A percentile compares a stretch with the other conserved stretches of the same genome.
These are phyloP conservation scores for Lolium perenne DNA, from an alignment of 176 grass and related monocot species.

Conservation along the genomic window DNA sequence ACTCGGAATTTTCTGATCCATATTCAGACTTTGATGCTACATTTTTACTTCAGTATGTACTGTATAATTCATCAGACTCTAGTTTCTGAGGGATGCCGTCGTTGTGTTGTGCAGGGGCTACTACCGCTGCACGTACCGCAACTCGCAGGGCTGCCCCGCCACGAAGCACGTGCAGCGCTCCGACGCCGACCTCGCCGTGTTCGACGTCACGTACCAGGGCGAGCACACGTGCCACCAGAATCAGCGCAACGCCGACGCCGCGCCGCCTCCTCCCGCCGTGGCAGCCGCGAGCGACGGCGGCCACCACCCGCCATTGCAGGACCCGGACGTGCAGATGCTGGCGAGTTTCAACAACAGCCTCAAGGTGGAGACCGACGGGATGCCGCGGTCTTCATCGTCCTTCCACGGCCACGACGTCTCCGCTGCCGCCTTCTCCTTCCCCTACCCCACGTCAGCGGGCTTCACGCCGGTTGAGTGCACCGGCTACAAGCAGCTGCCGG, in stretches of 20 bases:
- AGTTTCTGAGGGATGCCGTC: background rate
- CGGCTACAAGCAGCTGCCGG: background rate
- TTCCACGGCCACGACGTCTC: background rate
- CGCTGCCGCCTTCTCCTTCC: constrained; percentile 27
- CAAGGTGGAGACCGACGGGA: constrained; percentile 41
- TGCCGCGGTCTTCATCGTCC: background rate
- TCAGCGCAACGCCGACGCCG: background rate
- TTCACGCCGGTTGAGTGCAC: constrained; percentile 16
- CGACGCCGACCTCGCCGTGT: constrained; percentile 61
- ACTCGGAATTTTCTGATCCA: too few species aligned
- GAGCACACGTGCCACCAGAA: constrained; percentile 71
- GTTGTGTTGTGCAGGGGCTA: constrained; percentile 59
- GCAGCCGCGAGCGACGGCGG: background rate
- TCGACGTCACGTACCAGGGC: constrained; percentile 77
- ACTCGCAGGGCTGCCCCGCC: constrained; percentile 60
- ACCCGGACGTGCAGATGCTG: constrained; percentile 47
- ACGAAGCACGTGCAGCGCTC: constrained; percentile 92
- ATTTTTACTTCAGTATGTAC: too few species aligned
- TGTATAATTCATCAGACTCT: too few species aligned
- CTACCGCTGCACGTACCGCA: constrained; percentile 87
- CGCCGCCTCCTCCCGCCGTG: background rate
- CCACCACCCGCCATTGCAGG: background rate
- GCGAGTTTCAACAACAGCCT: constrained; percentile 52
- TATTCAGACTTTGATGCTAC: too few species aligned
- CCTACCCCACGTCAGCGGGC: constrained; percentile 14